These are phyloP conservation scores for Phytopythium litorale DNA, from an alignment of 352 stramenopile species.

Conservation along the genomic window DNA sequence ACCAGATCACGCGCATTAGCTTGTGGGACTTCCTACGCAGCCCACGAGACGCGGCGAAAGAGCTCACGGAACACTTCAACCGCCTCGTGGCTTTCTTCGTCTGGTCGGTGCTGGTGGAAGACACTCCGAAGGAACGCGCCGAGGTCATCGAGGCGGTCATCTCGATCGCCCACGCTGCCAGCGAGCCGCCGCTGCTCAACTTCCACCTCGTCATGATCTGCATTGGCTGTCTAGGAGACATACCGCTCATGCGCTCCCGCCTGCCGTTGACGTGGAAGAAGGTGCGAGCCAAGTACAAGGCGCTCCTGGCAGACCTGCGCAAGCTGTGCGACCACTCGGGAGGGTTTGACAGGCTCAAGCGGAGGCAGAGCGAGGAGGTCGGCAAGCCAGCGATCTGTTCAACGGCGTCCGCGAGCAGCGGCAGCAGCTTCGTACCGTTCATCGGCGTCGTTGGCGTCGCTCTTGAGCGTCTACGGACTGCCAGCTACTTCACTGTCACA, in stretches of 20 bases:
- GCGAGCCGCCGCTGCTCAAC: conserved; percentile 45
- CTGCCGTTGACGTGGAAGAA: conserved; percentile 71
- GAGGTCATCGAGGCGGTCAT: conserved; percentile 75
- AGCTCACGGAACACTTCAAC: conserved; percentile 64
- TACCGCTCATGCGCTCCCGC: conserved; percentile 60
- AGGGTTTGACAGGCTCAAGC: conserved; percentile 66
- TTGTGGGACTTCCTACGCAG: conserved; percentile 60
- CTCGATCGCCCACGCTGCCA: conserved; percentile 46
- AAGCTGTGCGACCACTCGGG: conserved; percentile 64
- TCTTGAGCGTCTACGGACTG: conserved; percentile 52
- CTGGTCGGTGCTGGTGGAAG: conserved; percentile 71
- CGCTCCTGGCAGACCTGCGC: conserved; percentile 51
- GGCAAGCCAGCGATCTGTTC: conserved; percentile 9
- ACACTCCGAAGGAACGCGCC: conserved; percentile 58
- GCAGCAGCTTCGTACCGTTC: conserved; percentile 50
- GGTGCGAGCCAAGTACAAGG: conserved; percentile 64
- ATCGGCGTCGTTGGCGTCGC: conserved; percentile 67
- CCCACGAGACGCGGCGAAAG: conserved; percentile 39
- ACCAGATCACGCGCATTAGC: conserved; percentile 36
- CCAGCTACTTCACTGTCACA: conserved; percentile 37
- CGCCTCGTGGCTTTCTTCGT: conserved; percentile 62
- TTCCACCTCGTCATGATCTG: conserved; percentile 82
- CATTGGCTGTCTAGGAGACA: conserved; percentile 67
- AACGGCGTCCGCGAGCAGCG: conserved; percentile 1
- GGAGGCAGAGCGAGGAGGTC: conserved; percentile 47